Evolutionary conservation across 2,329 filamentous ascomycete genomes (phyloP).

Genomic region (Taxawa tesnikishii): DNA sequence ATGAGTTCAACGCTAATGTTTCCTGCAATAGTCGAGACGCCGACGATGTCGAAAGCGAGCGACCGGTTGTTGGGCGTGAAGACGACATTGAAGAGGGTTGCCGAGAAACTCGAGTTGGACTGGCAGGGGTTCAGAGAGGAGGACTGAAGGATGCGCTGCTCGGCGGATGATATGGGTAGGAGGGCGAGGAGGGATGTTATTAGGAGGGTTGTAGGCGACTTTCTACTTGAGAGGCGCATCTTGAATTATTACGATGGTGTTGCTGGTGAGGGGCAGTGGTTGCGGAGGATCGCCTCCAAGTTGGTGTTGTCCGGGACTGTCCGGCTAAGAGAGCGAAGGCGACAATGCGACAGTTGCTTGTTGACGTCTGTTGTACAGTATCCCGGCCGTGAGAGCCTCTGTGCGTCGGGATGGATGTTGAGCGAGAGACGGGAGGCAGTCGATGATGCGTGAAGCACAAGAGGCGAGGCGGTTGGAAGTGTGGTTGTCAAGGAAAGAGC

Average conservation of each 20-base stretch:
- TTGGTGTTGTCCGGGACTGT: background rate
- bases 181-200: constrained; percentile 21
- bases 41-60: constrained; percentile 62
- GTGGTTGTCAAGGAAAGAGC: background rate
- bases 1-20: constrained; percentile 67
- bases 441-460: too few species aligned
- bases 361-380: too few species aligned
- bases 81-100: constrained; percentile 75
- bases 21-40: constrained; percentile 72
- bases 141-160: constrained; percentile 60
- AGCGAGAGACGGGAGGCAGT: constrained; percentile 6
- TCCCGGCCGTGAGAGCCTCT: too few species aligned
- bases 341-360: background rate
- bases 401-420: constrained; percentile 4
- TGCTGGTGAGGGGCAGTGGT: constrained; percentile 1
- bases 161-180: constrained; percentile 37
- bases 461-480: background rate
- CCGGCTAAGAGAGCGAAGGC: background rate
- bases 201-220: constrained; percentile 17
- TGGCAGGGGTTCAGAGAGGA: constrained; percentile 78
- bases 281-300: background rate
- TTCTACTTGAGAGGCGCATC: constrained; percentile 21
- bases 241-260: background rate
- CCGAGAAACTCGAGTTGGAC: constrained; percentile 72
- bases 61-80: constrained; percentile 66